Evolutionary conservation across 1,284 basidiomycete species (phyloP), one percentile per base, ranked within the genome.

Genomic region (Pascua sp.): DNA sequence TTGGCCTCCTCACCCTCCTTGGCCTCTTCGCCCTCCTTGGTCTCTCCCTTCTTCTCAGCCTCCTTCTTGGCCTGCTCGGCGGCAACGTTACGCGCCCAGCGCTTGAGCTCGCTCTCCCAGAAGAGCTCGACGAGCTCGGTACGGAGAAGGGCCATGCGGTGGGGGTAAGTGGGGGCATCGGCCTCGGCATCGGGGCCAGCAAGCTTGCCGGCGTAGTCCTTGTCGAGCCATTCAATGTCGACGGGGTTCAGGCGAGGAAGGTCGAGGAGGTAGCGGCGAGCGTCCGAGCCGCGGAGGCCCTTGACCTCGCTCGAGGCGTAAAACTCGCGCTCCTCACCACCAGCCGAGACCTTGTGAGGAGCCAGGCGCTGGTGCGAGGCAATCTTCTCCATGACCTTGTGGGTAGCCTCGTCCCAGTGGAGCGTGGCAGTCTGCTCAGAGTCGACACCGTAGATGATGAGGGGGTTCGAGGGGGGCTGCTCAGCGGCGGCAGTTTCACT

Each of bases 261-360:
- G 63, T 84, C 83, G 53, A 84, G 80, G 40, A 82, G 71, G 71
- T 84, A 84, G 61, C 77, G 72, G 38, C 82, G 72, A 9, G 82
- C 81, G 62, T 84, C 83, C 12, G 81, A 80, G 24, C 81, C 82
- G 38, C 78, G 75, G 42, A 84, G 75, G 55, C 81, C 82, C 72
- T 84, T 83, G 64, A 82, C 81, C 67, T 84, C 83, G 51, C 79
- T 77, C 52, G 80, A 80, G 11, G 81, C 78, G 73, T 76, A 82
- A 59, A 83, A 80, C 53, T 79, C 70, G 62, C 79, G 72, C 64
- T 77, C 72, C 41, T 75, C 65, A 44, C 73, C 65, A 42, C 80
- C 71, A 55, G 80, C 78, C 42, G 66, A 71, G 63, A 83, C 77
- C 41, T 75, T 72, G 75, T 84, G 83, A 58, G 77, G 64, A n/a